Evolutionary conservation across 2,329 filamentous ascomycete genomes (phyloP).

Genomic region (Pseudocercospora cruenta): DNA sequence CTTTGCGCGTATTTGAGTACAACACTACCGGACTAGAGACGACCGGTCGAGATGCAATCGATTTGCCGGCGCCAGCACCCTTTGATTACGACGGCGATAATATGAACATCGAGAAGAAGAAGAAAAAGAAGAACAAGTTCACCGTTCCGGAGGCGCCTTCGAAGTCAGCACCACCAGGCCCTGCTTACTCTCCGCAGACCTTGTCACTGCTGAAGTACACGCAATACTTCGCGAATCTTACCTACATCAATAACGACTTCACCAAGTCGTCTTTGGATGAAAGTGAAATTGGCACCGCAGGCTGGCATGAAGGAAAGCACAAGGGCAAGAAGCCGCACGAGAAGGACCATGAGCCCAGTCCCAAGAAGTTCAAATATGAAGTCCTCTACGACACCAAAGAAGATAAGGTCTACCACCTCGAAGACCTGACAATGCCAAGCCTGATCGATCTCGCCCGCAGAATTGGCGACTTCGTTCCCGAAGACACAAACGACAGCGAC

Average conservation of each 20-base stretch:
- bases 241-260: conserved; percentile 77
- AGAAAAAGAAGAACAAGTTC: conserved; percentile 57
- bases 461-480: conserved; percentile 64
- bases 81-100: conserved; percentile 39
- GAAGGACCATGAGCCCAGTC: conserved; percentile 57
- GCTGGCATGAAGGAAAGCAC: conserved; percentile 69
- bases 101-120: conserved; percentile 49
- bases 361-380: conserved; percentile 71
- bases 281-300: conserved; percentile 40
- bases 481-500: conserved; percentile 30
- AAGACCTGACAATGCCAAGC: conserved; percentile 82
- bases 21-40: conserved; percentile 78
- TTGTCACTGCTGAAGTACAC: conserved; percentile 79
- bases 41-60: conserved; percentile 1
- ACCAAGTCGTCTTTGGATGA: conserved; percentile 23
- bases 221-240: conserved; percentile 95
- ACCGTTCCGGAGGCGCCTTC: conserved; percentile 70
- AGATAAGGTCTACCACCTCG: conserved; percentile 73
- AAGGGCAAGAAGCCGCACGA: conserved; percentile 59
- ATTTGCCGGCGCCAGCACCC: conserved; percentile 25
- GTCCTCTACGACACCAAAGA: conserved; percentile 84
- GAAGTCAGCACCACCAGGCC: conserved; percentile 74
- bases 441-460: conserved; percentile 77
- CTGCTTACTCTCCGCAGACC: conserved; percentile 84
- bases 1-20: conserved; percentile 80